Evolutionary conservation across 768 basidiomycete genomes (phyloP), one percentile per base, ranked within the genome.

Genomic region (Suillus ampliporus): DNA sequence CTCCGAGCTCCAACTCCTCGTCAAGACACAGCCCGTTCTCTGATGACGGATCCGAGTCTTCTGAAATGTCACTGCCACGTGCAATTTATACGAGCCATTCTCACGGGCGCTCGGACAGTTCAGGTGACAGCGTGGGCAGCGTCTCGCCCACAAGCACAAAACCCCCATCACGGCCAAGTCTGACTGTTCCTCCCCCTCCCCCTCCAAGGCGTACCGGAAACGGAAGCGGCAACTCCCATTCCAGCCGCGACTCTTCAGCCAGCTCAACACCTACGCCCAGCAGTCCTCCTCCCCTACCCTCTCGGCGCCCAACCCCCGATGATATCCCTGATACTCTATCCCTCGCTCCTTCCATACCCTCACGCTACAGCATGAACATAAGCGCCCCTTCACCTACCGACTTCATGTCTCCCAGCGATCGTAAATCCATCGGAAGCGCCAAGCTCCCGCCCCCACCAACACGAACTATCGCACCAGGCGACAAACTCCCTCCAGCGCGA

Each of bases 381-480:
- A 14, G 47, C 31, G 1, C 34, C 57, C 43, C 50, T 60, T 11
- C 62, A 44, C 46, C 38, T n/a, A 28, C 38, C 4, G 38, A 44
- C 14, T 28, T 19, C 10, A 28, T 40, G 11, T 53, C 26, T 4
- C n/a, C n/a, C n/a, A n/a, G n/a, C n/a, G 75, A 73, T 58, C 76
- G 77, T 23, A 75, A 71, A 66, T 43, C 62, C 31, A 35, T 69
- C 10, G 69, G 70, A n/a, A 28, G 67, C 73, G 47, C 73, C 40
- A 82, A 75, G 62, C 82, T 88, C 26, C 89, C 85, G 0, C 92
- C 92, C 0, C 92, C 92, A 0, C 92, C 92, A 0, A 90, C 87
- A 0, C 89, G 92, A 6, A 88, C 79, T 0, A 92, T 92, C 50
- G 89, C 78, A 1, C 78, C 83, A 0, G 88, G 89, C 1, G 89